Percentiles rank a stretch among this genome's conserved stretches.
These are phyloP conservation scores for Cyclostephanos tholiformis DNA, from an alignment of 108 stramenopile genomes.

Conservation along the genomic window DNA sequence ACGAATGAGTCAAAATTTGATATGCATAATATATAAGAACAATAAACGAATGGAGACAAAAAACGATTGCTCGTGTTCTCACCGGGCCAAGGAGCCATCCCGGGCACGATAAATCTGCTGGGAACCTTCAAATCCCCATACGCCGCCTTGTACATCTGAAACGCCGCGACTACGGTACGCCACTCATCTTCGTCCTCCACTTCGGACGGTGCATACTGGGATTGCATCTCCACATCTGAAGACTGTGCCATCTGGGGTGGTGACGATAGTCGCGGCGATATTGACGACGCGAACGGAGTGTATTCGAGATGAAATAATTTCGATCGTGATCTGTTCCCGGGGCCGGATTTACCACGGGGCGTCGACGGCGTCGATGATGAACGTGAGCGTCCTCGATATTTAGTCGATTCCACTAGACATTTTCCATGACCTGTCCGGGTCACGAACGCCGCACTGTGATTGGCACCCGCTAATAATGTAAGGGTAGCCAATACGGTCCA, in stretches of 20 bases:
- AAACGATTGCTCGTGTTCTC: slow-evolving; percentile 14
- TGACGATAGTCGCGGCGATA: not conserved
- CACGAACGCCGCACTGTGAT: slow-evolving; percentile 22
- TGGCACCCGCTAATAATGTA: slow-evolving; percentile 19
- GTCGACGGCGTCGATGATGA: slow-evolving; percentile 8
- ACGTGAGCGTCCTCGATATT: not conserved
- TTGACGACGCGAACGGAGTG: slow-evolving; percentile 4
- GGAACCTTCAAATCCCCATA: slow-evolving; percentile 90
- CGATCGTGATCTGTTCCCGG: not conserved
- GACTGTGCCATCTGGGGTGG: slow-evolving; percentile 17
- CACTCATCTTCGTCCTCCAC: slow-evolving; percentile 75
- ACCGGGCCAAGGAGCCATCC: slow-evolving; percentile 85
- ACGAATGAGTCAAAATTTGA: not conserved
- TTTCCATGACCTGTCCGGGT: slow-evolving; percentile 13
- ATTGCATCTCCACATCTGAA: slow-evolving; percentile 21
- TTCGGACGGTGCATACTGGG: slow-evolving; percentile 4
- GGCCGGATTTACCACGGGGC: not conserved
- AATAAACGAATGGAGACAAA: not conserved
- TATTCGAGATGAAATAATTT: slow-evolving; percentile 6
- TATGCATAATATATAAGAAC: not conserved
- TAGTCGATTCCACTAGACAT: not conserved
- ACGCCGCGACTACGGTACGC: slow-evolving; percentile 73
- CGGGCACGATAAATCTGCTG: slow-evolving; percentile 78
- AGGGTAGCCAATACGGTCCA: slow-evolving; percentile 4
- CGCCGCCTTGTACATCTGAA: slow-evolving; percentile 86